These are phyloP conservation scores for Sphaerobolus stellatus DNA, from an alignment of 1,284 basidiomycete genomes.

Conservation along the genomic window DNA sequence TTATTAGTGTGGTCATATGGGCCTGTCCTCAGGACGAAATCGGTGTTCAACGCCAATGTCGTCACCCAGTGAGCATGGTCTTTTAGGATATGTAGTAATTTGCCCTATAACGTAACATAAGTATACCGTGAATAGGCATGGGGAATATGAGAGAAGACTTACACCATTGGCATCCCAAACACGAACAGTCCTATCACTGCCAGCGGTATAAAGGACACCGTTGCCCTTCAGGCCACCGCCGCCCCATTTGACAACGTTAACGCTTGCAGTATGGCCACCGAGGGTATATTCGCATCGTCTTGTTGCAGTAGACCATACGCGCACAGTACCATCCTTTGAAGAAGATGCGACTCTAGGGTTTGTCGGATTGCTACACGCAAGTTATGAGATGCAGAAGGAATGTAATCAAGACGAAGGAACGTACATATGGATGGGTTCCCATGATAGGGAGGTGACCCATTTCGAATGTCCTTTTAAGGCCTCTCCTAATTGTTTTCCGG, in stretches of 20 bases:
- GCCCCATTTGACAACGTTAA: slow-evolving; percentile 96
- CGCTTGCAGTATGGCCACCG: slow-evolving; percentile 90
- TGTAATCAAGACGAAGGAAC: slow-evolving; percentile 18
- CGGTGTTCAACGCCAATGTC: slow-evolving; percentile 92
- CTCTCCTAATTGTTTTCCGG: slow-evolving; percentile 81
- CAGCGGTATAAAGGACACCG: slow-evolving; percentile 90
- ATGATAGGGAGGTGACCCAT: slow-evolving; percentile 96
- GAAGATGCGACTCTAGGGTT: slow-evolving; percentile 90
- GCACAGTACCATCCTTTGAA: slow-evolving; percentile 94
- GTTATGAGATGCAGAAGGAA: neutral
- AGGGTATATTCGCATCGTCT: slow-evolving; percentile 82
- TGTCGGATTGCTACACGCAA: slow-evolving; percentile 55
- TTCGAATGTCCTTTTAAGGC: slow-evolving; percentile 91
- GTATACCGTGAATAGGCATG: neutral
- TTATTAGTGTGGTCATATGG: slow-evolving; percentile 90
- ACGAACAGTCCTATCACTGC: slow-evolving; percentile 90
- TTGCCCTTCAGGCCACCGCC: slow-evolving; percentile 67
- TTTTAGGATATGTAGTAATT: slow-evolving; percentile 72
- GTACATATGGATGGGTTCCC: slow-evolving; percentile 94
- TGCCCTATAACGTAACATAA: slow-evolving; percentile 47
- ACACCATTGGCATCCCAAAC: slow-evolving; percentile 89
- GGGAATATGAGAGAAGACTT: slow-evolving; percentile 22
- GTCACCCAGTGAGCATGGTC: slow-evolving; percentile 99
- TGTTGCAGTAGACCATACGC: slow-evolving; percentile 84
- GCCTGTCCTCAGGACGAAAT: slow-evolving; percentile 92